Percentiles rank a stretch among this genome's conserved stretches.
phyloP scores from a whole-genome alignment of 306 rosid species.

The Clitoria ternatea region DNA sequence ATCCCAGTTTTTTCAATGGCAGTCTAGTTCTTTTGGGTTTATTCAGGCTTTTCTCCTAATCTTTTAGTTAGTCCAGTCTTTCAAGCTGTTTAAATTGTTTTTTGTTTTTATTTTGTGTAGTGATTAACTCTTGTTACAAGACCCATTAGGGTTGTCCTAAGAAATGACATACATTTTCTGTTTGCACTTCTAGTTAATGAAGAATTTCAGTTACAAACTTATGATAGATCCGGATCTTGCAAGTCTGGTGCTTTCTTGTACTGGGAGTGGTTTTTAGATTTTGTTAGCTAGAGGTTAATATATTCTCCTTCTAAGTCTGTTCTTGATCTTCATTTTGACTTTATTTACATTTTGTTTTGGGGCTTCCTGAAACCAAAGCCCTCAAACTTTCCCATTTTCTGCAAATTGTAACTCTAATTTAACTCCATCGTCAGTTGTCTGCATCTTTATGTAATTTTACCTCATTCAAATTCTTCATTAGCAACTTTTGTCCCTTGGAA shows the following conservation, averaged over 20 bases:
- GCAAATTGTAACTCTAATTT: neutral
- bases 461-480: neutral
- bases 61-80: neutral
- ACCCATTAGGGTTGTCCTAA: neutral
- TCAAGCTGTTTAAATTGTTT: neutral
- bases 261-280: neutral
- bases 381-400: neutral
- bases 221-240: neutral
- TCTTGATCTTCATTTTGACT: neutral
- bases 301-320: neutral
- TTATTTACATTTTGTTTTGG: too few species aligned
- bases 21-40: neutral
- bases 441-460: neutral
- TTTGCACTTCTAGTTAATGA: neutral
- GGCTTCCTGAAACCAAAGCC: too few species aligned
- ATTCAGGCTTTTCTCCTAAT: neutral
- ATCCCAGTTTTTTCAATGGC: constrained; percentile 7
- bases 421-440: neutral
- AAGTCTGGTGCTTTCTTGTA: neutral
- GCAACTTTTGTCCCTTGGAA: neutral
- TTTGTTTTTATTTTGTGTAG: neutral
- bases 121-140: neutral
- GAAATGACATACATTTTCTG: neutral
- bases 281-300: neutral
- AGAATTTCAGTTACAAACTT: neutral